Evolutionary conservation across 805 yeast species (phyloP).

Genomic region (Suhomyces vadensis): DNA sequence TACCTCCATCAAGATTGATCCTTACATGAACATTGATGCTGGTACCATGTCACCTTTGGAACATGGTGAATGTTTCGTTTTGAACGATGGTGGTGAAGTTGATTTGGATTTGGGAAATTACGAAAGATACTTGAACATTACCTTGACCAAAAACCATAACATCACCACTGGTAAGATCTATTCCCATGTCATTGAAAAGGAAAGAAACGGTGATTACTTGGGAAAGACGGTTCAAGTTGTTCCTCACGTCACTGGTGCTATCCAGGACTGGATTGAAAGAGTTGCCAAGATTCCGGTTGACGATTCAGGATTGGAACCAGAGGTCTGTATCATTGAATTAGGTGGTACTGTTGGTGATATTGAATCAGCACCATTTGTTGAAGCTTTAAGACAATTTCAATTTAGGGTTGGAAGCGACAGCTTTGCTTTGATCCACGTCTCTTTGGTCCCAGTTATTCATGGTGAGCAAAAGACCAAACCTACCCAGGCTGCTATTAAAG

Average conservation of each 20-base stretch:
- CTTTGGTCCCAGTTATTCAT: constrained; percentile 95
- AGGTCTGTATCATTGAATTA: constrained; percentile 92
- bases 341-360: constrained; percentile 99
- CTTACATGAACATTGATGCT: constrained; percentile 98
- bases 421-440: constrained; percentile 94
- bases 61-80: constrained; percentile 98
- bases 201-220: constrained; percentile 94
- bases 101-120: constrained; percentile 98
- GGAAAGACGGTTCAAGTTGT: constrained; percentile 99
- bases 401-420: constrained; percentile 93
- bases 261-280: constrained; percentile 97
- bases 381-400: constrained; percentile 98
- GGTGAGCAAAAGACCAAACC: constrained; percentile 99
- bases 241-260: constrained; percentile 95
- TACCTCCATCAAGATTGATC: constrained; percentile 97
- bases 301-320: constrained; percentile 83
- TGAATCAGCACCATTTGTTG: constrained; percentile 98
- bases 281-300: constrained; percentile 93
- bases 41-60: constrained; percentile 99
- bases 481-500: constrained; percentile 98
- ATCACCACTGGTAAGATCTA: constrained; percentile 98
- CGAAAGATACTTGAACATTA: constrained; percentile 92
- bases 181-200: constrained; percentile 89
- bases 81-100: constrained; percentile 98
- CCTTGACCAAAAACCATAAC: constrained; percentile 91